Evolutionary conservation across 768 basidiomycete species (phyloP), one percentile per base, ranked within the genome.

Genomic region (Lactifluus volemus): DNA sequence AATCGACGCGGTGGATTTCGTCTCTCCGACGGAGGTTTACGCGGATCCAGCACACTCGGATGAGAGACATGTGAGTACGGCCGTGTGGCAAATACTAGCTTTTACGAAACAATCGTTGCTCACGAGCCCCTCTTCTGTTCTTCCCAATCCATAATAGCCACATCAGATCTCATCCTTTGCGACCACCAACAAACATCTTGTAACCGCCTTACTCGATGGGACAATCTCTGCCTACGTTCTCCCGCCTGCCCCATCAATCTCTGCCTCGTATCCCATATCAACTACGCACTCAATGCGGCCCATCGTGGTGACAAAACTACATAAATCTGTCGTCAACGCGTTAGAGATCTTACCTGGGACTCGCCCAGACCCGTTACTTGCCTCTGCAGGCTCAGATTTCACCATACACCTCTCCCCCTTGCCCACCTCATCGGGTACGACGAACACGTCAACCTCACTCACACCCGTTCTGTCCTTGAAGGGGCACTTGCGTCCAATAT

Each of bases 351-450:
- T 65, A 17, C 19, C 60, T 8, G 48, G 50, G 44, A 29, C 42
- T 15, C 48, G 39, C 2, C 41, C 52, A 17, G 42, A 21, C 39
- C 49, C 51, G 12, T 30, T 64, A 47, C 59, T 66, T 1, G 63
- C 63, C 38, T 65, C 65, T 15, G 59, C 65, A 10, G 63, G 65
- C 57, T 42, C 59, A 9, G 65, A 66, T 52, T 66, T 66, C 12
- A 38, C 49, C 55, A 50, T 66, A 41, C 36, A 61, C 14, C 52
- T 66, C 42, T 61, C 65, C 2, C 57, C 59, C 21, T n/a, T 66
- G 30, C 42, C 58, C 15, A 38, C n/a, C 11, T 29, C 59, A 44
- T 47, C 49, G 7, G 12, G 38, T 38, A 34, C 41, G 17, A 34
- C 41, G 17, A 15, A 41, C 25, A 21, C 53, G 21, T 44, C 60